Evolutionary conservation across 2,329 filamentous ascomycete genomes (phyloP).

Genomic region (Fusarium ramigenum): DNA sequence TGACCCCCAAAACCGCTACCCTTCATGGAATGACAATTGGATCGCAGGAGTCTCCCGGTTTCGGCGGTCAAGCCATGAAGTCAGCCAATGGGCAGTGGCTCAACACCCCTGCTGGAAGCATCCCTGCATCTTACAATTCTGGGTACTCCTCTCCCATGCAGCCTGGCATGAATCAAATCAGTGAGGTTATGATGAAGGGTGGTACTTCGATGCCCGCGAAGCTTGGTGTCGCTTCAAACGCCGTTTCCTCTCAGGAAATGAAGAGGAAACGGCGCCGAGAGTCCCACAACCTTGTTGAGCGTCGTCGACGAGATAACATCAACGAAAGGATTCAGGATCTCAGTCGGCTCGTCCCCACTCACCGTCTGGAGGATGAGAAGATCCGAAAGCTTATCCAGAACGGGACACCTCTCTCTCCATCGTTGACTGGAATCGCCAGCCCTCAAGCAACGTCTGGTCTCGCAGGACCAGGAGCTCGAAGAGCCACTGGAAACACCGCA

Average conservation of each 20-base stretch:
- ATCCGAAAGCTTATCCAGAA: slow-evolving; percentile 94
- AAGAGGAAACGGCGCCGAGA: slow-evolving; percentile 91
- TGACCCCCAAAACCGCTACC: slow-evolving; percentile 86
- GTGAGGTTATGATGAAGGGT: slow-evolving; percentile 87
- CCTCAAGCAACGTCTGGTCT: slow-evolving; percentile 86
- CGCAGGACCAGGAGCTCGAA: slow-evolving; percentile 83
- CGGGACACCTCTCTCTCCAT: slow-evolving; percentile 88
- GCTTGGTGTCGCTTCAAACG: slow-evolving; percentile 64
- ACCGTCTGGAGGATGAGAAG: slow-evolving; percentile 96
- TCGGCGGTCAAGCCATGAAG: slow-evolving; percentile 84
- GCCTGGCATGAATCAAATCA: slow-evolving; percentile 78
- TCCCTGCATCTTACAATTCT: slow-evolving; percentile 87
- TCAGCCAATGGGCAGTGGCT: slow-evolving; percentile 91
- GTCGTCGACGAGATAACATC: slow-evolving; percentile 94
- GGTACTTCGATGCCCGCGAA: slow-evolving; percentile 91
- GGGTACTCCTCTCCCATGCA: slow-evolving; percentile 86
- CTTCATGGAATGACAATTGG: slow-evolving; percentile 76
- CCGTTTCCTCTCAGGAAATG: slow-evolving; percentile 85
- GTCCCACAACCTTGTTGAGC: slow-evolving; percentile 96
- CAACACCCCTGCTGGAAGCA: slow-evolving; percentile 79
- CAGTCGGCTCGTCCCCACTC: slow-evolving; percentile 89
- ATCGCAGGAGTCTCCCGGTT: slow-evolving; percentile 73
- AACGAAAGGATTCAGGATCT: slow-evolving; percentile 98
- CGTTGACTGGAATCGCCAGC: slow-evolving; percentile 73
- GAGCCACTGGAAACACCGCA: slow-evolving; percentile 74